A percentile compares a stretch with the other conserved stretches of the same genome.
Conservation (phyloP, 2,329 filamentous ascomycete species). For the Aureobasidium namibiae region DNA sequence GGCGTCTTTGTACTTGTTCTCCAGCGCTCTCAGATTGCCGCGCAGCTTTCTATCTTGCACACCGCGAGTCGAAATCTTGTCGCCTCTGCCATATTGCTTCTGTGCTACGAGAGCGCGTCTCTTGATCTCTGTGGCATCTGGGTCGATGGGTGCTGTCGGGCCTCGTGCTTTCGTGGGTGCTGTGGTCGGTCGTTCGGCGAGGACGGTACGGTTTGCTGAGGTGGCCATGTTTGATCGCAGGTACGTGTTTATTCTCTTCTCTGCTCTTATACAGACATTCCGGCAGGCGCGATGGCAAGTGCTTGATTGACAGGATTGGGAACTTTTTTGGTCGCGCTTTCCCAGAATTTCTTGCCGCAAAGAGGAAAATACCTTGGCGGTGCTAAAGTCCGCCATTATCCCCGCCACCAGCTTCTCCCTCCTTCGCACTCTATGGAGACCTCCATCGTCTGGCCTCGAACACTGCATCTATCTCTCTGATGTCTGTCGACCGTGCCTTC, state of each 20-base stretch:
- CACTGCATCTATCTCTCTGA: not conserved
- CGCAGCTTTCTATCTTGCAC: slow-evolving; percentile 88
- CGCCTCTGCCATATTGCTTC: slow-evolving; percentile 75
- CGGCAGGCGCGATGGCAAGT: not conserved
- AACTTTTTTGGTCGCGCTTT: slow-evolving; percentile 1
- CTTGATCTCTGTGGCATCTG: slow-evolving; percentile 26
- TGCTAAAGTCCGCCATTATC: not conserved
- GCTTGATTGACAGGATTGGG: not conserved
- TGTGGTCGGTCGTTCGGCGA: not conserved
- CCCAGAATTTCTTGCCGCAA: slow-evolving; percentile 4
- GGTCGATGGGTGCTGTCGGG: slow-evolving; percentile 23
- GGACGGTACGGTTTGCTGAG: not conserved
- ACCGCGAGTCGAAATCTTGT: slow-evolving; percentile 59
- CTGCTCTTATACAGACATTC: not conserved
- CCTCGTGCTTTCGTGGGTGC: slow-evolving; percentile 3
- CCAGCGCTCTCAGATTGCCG: slow-evolving; percentile 67
- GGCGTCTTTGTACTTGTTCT: slow-evolving; percentile 75
- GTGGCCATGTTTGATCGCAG: not conserved
- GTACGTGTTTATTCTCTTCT: not conserved
- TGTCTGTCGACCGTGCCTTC: not conserved
- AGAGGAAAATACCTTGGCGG: not conserved
- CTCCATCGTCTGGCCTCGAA: not conserved
- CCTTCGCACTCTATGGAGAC: too few species aligned
- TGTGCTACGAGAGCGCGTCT: slow-evolving; percentile 35
- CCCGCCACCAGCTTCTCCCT: not conserved